A percentile compares a stretch with the other conserved stretches of the same genome.
phyloP scores from a whole-genome alignment of 2,329 filamentous ascomycete species.

The Magnaporthiopsis poae region DNA sequence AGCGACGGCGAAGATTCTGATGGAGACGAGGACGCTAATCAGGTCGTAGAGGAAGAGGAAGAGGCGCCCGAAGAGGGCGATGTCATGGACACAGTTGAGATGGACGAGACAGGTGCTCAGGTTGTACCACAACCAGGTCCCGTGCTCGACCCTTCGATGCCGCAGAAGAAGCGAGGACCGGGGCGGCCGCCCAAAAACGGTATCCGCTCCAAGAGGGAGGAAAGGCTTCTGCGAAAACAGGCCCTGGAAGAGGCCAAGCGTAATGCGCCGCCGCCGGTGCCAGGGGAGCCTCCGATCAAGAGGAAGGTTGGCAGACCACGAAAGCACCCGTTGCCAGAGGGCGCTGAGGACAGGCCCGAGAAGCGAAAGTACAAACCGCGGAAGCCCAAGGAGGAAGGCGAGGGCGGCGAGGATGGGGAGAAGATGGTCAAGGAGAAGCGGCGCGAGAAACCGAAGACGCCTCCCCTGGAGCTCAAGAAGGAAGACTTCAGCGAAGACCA shows the following conservation, averaged over 20 bases:
- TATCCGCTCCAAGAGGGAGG: constrained; percentile 70
- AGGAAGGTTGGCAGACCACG: constrained; percentile 56
- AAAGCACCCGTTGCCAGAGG: constrained; percentile 52
- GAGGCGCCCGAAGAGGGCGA: constrained; percentile 15
- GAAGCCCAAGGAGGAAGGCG: constrained; percentile 28
- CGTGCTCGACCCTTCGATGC: constrained; percentile 27
- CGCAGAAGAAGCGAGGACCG: constrained; percentile 62
- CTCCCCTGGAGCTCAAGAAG: constrained; percentile 44
- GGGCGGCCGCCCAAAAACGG: constrained; percentile 77
- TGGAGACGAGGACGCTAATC: constrained; percentile 17
- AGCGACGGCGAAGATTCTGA: constrained; percentile 23
- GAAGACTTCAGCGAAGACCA: constrained; percentile 49
- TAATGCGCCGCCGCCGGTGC: constrained; percentile 34
- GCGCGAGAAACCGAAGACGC: constrained; percentile 54
- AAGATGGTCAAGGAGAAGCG: constrained; percentile 48
- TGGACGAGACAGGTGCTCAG: constrained; percentile 18
- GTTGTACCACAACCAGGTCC: constrained; percentile 17
- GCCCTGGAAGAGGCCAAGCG: constrained; percentile 43
- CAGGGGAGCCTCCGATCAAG: constrained; percentile 45
- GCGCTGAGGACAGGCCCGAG: constrained; percentile 43
- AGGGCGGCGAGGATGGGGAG: constrained; percentile 45
- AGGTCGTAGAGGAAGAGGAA: constrained; percentile 16
- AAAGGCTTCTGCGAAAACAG: constrained; percentile 53
- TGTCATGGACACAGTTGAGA: constrained; percentile 24
- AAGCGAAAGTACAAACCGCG: constrained; percentile 59